Evolutionary conservation across 1,284 basidiomycete species (phyloP).

Genomic region (Leccinum pallidistipes): DNA sequence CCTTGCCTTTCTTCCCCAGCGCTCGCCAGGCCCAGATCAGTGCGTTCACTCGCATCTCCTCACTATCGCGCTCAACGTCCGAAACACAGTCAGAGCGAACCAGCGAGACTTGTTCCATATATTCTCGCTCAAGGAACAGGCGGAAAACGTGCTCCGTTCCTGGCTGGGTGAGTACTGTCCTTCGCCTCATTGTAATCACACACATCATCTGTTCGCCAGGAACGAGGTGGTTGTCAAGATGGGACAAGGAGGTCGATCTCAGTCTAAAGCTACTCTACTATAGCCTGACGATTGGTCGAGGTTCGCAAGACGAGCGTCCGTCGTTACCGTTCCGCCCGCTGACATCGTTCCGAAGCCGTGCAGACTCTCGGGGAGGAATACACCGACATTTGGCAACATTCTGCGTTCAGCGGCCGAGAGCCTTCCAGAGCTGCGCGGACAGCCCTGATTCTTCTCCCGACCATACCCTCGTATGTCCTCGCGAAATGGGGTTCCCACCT

Average conservation of each 20-base stretch:
- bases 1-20: constrained; percentile 55
- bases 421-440: constrained; percentile 48
- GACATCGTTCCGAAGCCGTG: constrained; percentile 45
- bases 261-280: constrained; percentile 73
- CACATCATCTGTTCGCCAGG: constrained; percentile 46
- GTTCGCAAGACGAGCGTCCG: constrained; percentile 39
- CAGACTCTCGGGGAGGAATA: constrained; percentile 93
- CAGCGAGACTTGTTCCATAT: constrained; percentile 85
- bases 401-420: constrained; percentile 38
- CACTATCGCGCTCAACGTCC: constrained; percentile 7
- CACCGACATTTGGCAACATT: constrained; percentile 80
- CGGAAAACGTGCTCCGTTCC: constrained; percentile 72
- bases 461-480: constrained; percentile 60
- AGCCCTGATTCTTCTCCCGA: constrained; percentile 64
- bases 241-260: constrained; percentile 80
- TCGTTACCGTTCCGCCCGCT: constrained; percentile 6
- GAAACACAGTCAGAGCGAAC: constrained; percentile 71
- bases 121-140: constrained; percentile 70
- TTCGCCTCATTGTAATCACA: not conserved
- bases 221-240: constrained; percentile 81
- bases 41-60: constrained; percentile 40
- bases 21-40: constrained; percentile 86
- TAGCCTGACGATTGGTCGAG: constrained; percentile 73
- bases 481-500: constrained; percentile 48
- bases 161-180: constrained; percentile 63